phyloP scores from a whole-genome alignment of 495 filamentous ascomycete genomes.

The Opeltia flavorubescens region DNA sequence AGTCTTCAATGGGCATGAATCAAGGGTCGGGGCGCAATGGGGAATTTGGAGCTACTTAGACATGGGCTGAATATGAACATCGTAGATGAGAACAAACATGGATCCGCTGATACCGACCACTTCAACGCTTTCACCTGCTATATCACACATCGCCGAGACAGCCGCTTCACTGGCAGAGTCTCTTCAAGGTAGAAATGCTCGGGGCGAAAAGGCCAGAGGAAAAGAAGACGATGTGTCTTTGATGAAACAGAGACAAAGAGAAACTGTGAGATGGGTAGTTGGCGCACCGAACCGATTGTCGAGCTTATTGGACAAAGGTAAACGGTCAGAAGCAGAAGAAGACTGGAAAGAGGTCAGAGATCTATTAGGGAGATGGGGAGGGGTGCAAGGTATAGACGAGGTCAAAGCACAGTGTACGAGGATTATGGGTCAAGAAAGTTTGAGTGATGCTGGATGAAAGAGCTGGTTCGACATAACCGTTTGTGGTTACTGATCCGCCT shows the following conservation, averaged over 20 bases:
- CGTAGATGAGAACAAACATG: slow-evolving; percentile 59
- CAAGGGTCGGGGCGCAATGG: too few species aligned
- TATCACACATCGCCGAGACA: slow-evolving; percentile 68
- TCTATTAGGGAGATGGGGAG: slow-evolving; percentile 39
- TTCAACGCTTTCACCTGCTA: slow-evolving; percentile 58
- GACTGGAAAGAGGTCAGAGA: slow-evolving; percentile 40
- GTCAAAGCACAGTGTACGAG: slow-evolving; percentile 44
- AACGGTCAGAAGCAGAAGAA: slow-evolving; percentile 38
- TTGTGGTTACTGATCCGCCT: too few species aligned
- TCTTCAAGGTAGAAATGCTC: slow-evolving; percentile 32
- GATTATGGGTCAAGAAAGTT: slow-evolving; percentile 24
- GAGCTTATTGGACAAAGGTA: slow-evolving; percentile 34
- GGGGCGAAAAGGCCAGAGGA: slow-evolving; percentile 22
- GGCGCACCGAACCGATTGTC: slow-evolving; percentile 38
- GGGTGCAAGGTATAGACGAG: slow-evolving; percentile 46
- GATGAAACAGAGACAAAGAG: slow-evolving; percentile 38
- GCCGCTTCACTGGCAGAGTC: slow-evolving; percentile 47
- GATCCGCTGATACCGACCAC: slow-evolving; percentile 56
- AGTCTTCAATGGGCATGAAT: slow-evolving; percentile 3
- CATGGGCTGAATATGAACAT: not conserved
- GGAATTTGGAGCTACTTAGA: not conserved
- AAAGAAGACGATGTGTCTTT: slow-evolving; percentile 20
- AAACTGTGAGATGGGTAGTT: slow-evolving; percentile 61
- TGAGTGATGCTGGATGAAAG: not conserved
- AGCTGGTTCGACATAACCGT: too few species aligned